Conservation (phyloP, 2,329 filamentous ascomycete species). For the Colletotrichum simmondsii region DNA sequence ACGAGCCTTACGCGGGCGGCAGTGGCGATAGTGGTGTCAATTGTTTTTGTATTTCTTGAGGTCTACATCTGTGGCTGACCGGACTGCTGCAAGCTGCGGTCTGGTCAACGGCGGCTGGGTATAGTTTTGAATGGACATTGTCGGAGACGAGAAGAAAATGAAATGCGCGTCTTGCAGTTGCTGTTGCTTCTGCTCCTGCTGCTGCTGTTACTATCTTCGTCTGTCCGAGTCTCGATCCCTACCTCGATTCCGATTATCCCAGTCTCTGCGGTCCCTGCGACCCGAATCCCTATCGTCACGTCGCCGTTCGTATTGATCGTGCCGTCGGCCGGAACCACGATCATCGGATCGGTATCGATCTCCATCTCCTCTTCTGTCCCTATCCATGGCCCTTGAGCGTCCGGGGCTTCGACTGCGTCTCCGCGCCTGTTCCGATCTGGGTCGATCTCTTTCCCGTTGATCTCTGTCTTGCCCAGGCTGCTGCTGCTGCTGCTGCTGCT, state of each 20-base stretch:
- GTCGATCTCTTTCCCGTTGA: constrained; percentile 28
- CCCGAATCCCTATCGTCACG: constrained; percentile 42
- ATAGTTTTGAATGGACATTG: constrained; percentile 8
- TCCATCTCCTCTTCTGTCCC: constrained; percentile 15
- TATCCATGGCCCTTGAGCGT: constrained; percentile 29
- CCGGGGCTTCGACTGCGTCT: constrained; percentile 57
- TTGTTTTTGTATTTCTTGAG: constrained; percentile 1
- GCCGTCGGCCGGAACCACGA: constrained; percentile 27
- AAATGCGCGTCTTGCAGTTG: background rate
- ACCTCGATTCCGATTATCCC: constrained; percentile 44
- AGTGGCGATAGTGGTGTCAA: constrained; percentile 26
- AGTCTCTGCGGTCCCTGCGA: constrained; percentile 47
- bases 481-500: background rate
- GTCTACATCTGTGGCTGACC: constrained; percentile 28
- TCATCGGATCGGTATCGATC: constrained; percentile 32
- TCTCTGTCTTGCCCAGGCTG: constrained; percentile 28
- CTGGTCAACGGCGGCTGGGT: constrained; percentile 20
- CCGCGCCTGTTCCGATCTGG: constrained; percentile 35
- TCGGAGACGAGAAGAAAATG: constrained; percentile 6
- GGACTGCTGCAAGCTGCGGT: constrained; percentile 12
- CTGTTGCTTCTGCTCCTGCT: constrained; percentile 2
- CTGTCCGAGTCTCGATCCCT: constrained; percentile 44
- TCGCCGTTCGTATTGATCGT: constrained; percentile 34
- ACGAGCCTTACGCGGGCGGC: constrained; percentile 33
- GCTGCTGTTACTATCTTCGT: constrained; percentile 30